Percentiles rank a stretch among this genome's conserved stretches.
These are phyloP conservation scores for Cyphellophora attinorum DNA, from an alignment of 2,329 filamentous ascomycete genomes.

Conservation along the genomic window DNA sequence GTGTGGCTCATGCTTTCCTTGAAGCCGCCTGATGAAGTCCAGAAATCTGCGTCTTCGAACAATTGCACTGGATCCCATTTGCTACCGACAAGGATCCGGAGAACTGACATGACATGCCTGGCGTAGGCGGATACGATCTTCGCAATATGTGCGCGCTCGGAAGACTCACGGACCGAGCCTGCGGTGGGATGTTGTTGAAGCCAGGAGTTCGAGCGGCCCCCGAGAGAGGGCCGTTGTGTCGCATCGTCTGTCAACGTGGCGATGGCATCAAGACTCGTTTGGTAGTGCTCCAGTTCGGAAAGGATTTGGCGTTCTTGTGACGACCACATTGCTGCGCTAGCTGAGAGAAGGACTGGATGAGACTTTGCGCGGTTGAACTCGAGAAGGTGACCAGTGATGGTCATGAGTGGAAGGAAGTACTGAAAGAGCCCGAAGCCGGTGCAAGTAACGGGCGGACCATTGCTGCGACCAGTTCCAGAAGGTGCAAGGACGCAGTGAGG, in stretches of 20 bases:
- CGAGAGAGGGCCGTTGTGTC: neutral
- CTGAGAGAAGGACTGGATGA: conserved; percentile 32
- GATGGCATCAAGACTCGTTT: conserved; percentile 28
- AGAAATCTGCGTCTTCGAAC: conserved; percentile 40
- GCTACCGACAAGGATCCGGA: conserved; percentile 39
- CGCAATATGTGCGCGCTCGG: conserved; percentile 23
- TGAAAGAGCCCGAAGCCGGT: conserved; percentile 39
- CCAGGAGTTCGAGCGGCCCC: conserved; percentile 2
- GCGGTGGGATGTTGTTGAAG: conserved; percentile 7
- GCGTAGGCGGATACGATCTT: conserved; percentile 38
- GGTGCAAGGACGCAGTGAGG: conserved; percentile 23
- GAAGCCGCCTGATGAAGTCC: conserved; percentile 39
- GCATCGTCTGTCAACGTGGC: conserved; percentile 3
- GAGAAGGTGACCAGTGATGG: conserved; percentile 40
- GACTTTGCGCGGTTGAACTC: conserved; percentile 35
- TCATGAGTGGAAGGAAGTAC: conserved; percentile 42
- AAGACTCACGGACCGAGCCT: conserved; percentile 8
- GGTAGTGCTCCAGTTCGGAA: conserved; percentile 28
- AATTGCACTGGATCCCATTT: conserved; percentile 43
- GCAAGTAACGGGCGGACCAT: conserved; percentile 21
- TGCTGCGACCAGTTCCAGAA: conserved; percentile 7
- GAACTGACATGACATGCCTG: conserved; percentile 38
- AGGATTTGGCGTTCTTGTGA: conserved; percentile 25
- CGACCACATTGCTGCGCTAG: conserved; percentile 23
- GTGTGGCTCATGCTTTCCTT: conserved; percentile 38